Conservation (phyloP, 2,329 filamentous ascomycete genomes). For the Colletotrichum neosansevieriae region DNA sequence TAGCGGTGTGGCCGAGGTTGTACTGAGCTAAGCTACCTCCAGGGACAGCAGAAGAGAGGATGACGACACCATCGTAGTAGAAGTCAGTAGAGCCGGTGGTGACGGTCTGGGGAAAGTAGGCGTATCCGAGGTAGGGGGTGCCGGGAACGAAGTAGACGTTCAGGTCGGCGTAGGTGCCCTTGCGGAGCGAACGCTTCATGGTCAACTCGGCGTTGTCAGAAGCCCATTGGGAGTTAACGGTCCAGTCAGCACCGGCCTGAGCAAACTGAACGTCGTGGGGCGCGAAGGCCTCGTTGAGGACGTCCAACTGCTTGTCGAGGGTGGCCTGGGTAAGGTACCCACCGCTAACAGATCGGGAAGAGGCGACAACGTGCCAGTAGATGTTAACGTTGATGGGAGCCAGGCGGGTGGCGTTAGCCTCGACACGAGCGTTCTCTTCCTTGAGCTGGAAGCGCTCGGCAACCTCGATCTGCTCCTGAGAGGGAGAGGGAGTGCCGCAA, state of each 20-base stretch:
- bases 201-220: slow-evolving; percentile 52
- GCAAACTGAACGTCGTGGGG: slow-evolving; percentile 59
- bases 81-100: slow-evolving; percentile 48
- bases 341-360: slow-evolving; percentile 45
- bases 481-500: slow-evolving; percentile 34
- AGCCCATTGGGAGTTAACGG: slow-evolving; percentile 62
- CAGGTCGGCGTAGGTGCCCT: slow-evolving; percentile 55
- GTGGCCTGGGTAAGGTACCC: slow-evolving; percentile 51
- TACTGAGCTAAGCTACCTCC: slow-evolving; percentile 52
- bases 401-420: slow-evolving; percentile 40
- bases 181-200: slow-evolving; percentile 60
- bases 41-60: slow-evolving; percentile 52
- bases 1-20: slow-evolving; percentile 49
- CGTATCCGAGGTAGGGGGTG: slow-evolving; percentile 56
- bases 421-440: slow-evolving; percentile 35
- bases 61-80: slow-evolving; percentile 55
- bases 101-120: slow-evolving; percentile 56
- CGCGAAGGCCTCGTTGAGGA: slow-evolving; percentile 59
- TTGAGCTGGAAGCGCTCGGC: slow-evolving; percentile 28
- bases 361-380: slow-evolving; percentile 54
- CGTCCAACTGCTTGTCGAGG: slow-evolving; percentile 54
- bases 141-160: slow-evolving; percentile 62
- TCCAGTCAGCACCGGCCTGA: slow-evolving; percentile 57
- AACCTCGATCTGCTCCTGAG: slow-evolving; percentile 32
- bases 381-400: slow-evolving; percentile 53